phyloP scores from a whole-genome alignment of 352 stramenopile genomes.

The Globisporangium radiosum region DNA sequence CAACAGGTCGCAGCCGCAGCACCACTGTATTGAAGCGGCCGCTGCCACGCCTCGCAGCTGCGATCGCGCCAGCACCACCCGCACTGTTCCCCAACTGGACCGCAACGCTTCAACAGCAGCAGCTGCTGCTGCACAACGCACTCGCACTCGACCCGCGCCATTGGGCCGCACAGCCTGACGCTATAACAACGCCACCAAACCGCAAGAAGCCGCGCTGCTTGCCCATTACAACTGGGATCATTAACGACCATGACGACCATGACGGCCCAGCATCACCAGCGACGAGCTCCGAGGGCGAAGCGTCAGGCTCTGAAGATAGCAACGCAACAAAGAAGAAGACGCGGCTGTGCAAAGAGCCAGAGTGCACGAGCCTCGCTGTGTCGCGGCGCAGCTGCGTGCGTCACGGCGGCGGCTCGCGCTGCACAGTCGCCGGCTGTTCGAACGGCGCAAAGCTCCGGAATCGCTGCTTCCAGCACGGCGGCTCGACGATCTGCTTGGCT shows the following conservation, averaged over 20 bases:
- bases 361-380: conserved; percentile 29
- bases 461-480: conserved; percentile 36
- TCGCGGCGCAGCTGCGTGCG: conserved; percentile 31
- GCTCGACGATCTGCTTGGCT: conserved; percentile 27
- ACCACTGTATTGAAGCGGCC: neutral
- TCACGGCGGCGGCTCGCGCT: conserved; percentile 33
- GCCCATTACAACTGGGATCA: neutral
- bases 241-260: conserved; percentile 15
- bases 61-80: conserved; percentile 5
- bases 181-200: neutral
- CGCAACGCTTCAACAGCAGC: neutral
- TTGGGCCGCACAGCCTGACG: neutral
- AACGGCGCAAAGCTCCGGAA: conserved; percentile 38
- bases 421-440: conserved; percentile 22
- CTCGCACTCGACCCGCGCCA: neutral
- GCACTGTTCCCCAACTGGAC: neutral
- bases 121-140: neutral
- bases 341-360: conserved; percentile 25
- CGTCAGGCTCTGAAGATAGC: conserved; percentile 14
- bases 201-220: neutral
- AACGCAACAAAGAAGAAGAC: conserved; percentile 30
- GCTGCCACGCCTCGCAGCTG: conserved; percentile 6
- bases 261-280: conserved; percentile 14
- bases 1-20: neutral
- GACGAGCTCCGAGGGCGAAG: conserved; percentile 9